Evolutionary conservation across 345 rosid species (phyloP), one percentile per base, ranked within the genome.

Genomic region (Kernera saxatilis): DNA sequence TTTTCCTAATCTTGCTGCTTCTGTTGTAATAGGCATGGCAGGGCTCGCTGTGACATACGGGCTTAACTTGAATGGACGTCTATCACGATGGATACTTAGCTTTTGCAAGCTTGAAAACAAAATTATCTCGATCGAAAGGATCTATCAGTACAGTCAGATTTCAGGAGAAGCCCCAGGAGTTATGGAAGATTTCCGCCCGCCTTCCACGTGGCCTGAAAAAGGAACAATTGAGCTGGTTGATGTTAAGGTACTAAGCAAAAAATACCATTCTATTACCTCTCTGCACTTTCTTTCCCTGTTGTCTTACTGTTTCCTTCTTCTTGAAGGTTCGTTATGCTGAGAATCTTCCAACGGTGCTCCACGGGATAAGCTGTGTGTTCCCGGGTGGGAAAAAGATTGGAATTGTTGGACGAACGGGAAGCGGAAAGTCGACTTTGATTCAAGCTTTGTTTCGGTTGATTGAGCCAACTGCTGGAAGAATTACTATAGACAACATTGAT

Each of bases 1-100:
- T 26, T 18, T 39, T 36, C 65, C 70, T 72, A 32, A 81, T 53
- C 51, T 48, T 25, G 22, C 37, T 77, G 66, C 55, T 65, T 73
- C 43, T 72, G 74, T 35, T 73, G 62, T 73, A 43, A 67, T 74
- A 94, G 99, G 98, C 77, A 95, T 95, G 99, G 99, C 99, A 14
- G 99, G 99, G 72, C 98, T 95, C 66, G 99, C 99, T 44, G 98
- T 95, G 67, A 95, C 99, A 14, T 95, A 95, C 62, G 99, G 99
- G 55, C 98, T 95, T 64, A 95, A 95, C 80, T 82, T 95, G 75
- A 95, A 95, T 53, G 98, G 97, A 59, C 96, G 99, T 45, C 73
- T 95, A 51, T 95, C 99, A 22, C 80, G 99, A 66, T 95, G 99
- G 99, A 92, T 95, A 74, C 98, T 95, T 56, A 95, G 99, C 84